phyloP scores from a whole-genome alignment of 148 eudicot genomes.

The Fagopyrum esculentum region DNA sequence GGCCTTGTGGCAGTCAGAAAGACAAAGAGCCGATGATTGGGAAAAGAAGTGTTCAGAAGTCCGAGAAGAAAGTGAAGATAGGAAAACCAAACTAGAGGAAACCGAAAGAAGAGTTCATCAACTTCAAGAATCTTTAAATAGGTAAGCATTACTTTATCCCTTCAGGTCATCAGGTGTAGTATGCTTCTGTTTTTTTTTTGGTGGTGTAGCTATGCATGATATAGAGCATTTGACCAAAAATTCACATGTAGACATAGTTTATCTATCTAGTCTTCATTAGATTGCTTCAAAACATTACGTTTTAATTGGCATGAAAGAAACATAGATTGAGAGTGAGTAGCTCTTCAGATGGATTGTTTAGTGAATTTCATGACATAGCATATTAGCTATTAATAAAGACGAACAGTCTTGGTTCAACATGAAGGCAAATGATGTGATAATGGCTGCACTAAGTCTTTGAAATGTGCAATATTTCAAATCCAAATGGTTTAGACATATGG shows the following conservation, averaged over 20 bases:
- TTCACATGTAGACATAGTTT: neutral
- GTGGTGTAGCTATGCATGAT: neutral
- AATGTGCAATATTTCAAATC: neutral
- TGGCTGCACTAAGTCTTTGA: neutral
- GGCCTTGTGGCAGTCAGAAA: conserved; percentile 64
- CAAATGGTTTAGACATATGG: neutral
- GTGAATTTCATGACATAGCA: neutral
- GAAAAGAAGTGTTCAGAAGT: conserved; percentile 64
- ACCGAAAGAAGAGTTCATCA: conserved; percentile 82
- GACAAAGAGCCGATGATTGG: conserved; percentile 63
- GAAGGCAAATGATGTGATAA: neutral
- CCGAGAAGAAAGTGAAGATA: conserved; percentile 63
- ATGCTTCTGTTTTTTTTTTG: neutral
- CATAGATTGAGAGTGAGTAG: neutral
- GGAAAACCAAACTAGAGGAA: conserved; percentile 69
- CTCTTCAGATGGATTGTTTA: neutral
- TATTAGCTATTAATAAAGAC: neutral
- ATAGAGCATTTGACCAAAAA: neutral
- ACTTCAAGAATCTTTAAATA: conserved; percentile 81
- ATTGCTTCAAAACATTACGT: neutral
- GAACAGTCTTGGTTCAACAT: neutral
- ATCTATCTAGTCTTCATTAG: neutral
- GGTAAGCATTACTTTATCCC: conserved; percentile 33
- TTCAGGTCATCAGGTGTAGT: conserved; percentile 3
- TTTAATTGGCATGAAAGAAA: neutral